Evolutionary conservation across 805 yeast genomes (phyloP).

Genomic region (Teunomyces aglyptinius): DNA sequence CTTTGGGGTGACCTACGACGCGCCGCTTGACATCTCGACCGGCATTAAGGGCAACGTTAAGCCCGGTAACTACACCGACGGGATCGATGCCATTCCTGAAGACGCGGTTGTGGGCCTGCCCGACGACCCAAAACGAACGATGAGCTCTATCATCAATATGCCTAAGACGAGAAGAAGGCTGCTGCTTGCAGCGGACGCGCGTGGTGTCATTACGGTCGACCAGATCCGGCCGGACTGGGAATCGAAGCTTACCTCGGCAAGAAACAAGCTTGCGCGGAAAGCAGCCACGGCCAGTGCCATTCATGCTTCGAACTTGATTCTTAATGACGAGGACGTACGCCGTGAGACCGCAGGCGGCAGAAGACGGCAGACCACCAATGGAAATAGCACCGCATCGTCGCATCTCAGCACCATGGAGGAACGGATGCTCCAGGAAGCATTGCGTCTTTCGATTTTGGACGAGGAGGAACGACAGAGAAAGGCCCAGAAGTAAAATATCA

Average conservation of each 20-base stretch:
- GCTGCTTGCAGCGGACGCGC: slow-evolving; percentile 58
- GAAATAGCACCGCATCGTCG: slow-evolving; percentile 4
- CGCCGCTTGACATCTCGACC: slow-evolving; percentile 51
- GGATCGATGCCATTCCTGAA: slow-evolving; percentile 1
- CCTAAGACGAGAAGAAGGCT: slow-evolving; percentile 20
- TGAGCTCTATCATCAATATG: slow-evolving; percentile 7
- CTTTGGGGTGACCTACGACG: slow-evolving; percentile 81
- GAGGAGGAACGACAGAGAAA: slow-evolving; percentile 52
- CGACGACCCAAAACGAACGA: neutral
- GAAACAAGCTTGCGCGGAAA: slow-evolving; percentile 74
- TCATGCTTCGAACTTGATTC: slow-evolving; percentile 78
- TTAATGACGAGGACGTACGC: slow-evolving; percentile 28
- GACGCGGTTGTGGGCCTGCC: slow-evolving; percentile 5
- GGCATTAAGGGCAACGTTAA: slow-evolving; percentile 56
- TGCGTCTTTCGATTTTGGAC: slow-evolving; percentile 69
- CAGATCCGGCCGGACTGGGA: slow-evolving; percentile 93
- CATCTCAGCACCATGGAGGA: slow-evolving; percentile 45
- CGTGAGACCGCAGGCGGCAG: slow-evolving; percentile 9
- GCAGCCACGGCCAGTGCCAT: slow-evolving; percentile 94
- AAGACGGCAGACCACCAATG: slow-evolving; percentile 25
- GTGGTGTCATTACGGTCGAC: slow-evolving; percentile 76
- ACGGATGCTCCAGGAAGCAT: slow-evolving; percentile 81
- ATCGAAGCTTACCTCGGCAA: slow-evolving; percentile 63
- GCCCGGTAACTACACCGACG: neutral
- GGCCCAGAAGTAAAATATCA: slow-evolving; percentile 8